Base-by-base conservation (phyloP, 2,329 filamentous ascomycete genomes). In the Aphanocladium album region DNA sequence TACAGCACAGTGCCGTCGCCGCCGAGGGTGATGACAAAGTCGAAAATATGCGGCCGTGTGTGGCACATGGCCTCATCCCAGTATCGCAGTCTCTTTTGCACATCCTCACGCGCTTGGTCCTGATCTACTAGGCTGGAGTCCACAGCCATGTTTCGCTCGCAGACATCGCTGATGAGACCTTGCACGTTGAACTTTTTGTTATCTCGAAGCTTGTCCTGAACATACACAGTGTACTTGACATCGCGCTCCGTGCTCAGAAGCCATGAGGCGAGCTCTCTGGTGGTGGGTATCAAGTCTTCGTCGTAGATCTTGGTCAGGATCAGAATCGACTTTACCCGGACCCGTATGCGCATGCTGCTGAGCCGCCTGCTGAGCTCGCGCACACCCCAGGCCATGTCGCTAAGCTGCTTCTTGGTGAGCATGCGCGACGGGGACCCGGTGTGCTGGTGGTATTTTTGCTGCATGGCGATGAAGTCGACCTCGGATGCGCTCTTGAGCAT, bases 1-100 rank as follows among this genome's bases (percentile, higher is more conserved):
- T 96, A 98, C 12, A 99, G 79, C 7, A 99, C 93, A 0, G 95
- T 99, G n/a, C 95, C 95, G 71, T 99, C 95, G 14, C 95, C 95
- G 53, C 92, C 93, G 3, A 96, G 83, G 0, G 93, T 96, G 51
- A 99, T 85, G 56, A 96, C 88, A 69, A 99, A 96, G 74, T 99
- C 95, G 71, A 98, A 97, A 0, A 86, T 89, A 67, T 96, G 91
- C 4, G 93, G 93, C 62, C 87, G 83, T 45, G 85, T 81, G 52
- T 83, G 82, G 67, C 92, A 96, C 70, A 97, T 86, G 59, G 88
- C 81, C 62, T 89, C 85, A 49, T 88, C 87, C 95, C 95, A 99
- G 73, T 88, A 96, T 61, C 86, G 85, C 52, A 99, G 74, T 7
- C 93, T 82, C 51, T 71, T 75, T 9, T 66, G 67, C 12, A 83